Evolutionary conservation across 768 basidiomycete species (phyloP).

Genomic region (Suillus lakei): DNA sequence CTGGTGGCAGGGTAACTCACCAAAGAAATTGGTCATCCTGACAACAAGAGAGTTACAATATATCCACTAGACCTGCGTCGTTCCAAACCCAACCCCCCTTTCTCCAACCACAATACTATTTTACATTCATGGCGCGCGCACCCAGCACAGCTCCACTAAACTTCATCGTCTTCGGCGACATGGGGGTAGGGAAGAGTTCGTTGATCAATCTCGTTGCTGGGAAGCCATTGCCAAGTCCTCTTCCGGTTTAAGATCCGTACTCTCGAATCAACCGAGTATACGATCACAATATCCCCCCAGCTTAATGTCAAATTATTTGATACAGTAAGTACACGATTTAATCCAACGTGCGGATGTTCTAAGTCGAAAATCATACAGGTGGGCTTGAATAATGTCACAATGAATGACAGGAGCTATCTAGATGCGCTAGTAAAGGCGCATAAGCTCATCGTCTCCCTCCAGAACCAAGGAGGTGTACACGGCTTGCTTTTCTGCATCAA

Average conservation of each 20-base stretch:
- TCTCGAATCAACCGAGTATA: slow-evolving; percentile 3
- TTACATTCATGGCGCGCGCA: background rate
- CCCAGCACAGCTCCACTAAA: background rate
- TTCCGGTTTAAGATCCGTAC: slow-evolving; percentile 5
- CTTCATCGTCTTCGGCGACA: slow-evolving; percentile 13
- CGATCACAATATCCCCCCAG: background rate
- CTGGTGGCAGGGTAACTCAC: background rate
- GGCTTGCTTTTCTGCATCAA: slow-evolving; percentile 43
- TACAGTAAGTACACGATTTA: background rate
- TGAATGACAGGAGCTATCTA: slow-evolving; percentile 26
- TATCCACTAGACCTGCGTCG: background rate
- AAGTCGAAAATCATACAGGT: background rate
- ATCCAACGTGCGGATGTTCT: background rate
- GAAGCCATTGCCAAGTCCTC: slow-evolving; percentile 4
- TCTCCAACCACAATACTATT: background rate
- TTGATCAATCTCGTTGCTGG: slow-evolving; percentile 15
- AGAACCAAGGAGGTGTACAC: slow-evolving; percentile 39
- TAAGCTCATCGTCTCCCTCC: slow-evolving; percentile 36
- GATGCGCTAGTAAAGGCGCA: slow-evolving; percentile 36
- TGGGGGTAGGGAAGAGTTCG: slow-evolving; percentile 16
- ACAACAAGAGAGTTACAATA: background rate
- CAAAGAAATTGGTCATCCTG: background rate
- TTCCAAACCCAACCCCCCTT: background rate
- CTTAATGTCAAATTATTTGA: background rate
- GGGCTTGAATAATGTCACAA: slow-evolving; percentile 34